phyloP scores from a whole-genome alignment of 148 eudicot genomes.

The Agrostemma githago region DNA sequence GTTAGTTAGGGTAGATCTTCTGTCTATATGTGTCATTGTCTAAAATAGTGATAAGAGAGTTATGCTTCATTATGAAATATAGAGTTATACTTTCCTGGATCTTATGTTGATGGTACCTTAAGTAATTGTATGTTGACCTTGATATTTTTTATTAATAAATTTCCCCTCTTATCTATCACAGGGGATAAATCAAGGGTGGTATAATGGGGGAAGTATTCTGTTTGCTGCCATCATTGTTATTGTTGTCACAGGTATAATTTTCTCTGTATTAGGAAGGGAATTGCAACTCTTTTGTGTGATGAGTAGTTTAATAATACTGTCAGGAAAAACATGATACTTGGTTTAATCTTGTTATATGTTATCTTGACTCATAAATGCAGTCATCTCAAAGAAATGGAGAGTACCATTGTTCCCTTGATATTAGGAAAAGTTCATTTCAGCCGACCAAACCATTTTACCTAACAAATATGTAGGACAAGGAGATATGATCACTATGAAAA shows the following conservation, averaged over 20 bases:
- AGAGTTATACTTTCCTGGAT: not conserved
- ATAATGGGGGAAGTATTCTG: slow-evolving; percentile 95
- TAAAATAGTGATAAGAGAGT: not conserved
- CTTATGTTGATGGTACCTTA: not conserved
- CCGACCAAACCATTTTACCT: not conserved
- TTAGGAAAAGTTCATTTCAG: not conserved
- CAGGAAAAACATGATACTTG: not conserved
- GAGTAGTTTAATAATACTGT: not conserved
- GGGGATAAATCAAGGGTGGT: slow-evolving; percentile 96
- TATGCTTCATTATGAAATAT: not conserved
- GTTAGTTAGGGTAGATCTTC: slow-evolving; percentile 31
- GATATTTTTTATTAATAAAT: not conserved
- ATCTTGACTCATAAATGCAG: not conserved
- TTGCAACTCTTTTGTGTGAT: not conserved
- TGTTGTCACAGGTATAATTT: slow-evolving; percentile 70
- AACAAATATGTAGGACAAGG: not conserved
- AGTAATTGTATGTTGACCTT: not conserved
- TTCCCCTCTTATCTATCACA: slow-evolving; percentile 16
- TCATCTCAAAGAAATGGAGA: not conserved
- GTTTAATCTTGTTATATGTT: not conserved
- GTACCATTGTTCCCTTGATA: not conserved
- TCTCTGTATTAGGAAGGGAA: not conserved
- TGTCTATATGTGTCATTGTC: not conserved
- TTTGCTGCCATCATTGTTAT: slow-evolving; percentile 86
- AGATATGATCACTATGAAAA: not conserved